A percentile compares a stretch with the other conserved stretches of the same genome.
Conservation (phyloP, 2,329 filamentous ascomycete species). For the Colletotrichum higginsianum region DNA sequence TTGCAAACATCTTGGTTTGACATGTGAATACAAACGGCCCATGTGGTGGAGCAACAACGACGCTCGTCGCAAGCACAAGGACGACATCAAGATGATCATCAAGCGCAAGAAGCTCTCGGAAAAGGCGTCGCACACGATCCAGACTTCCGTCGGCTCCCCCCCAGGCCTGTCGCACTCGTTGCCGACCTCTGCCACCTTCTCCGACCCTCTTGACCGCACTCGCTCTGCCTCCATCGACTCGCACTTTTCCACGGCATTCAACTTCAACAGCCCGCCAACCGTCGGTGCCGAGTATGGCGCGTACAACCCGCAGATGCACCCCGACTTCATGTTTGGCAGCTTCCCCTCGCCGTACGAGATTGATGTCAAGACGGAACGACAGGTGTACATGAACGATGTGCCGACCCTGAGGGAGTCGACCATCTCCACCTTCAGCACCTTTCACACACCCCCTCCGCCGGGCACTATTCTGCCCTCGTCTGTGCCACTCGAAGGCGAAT, state of each 20-base stretch:
- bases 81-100: constrained; percentile 96
- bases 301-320: constrained; percentile 75
- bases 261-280: constrained; percentile 75
- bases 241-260: constrained; percentile 80
- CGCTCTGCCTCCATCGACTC: constrained; percentile 86
- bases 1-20: constrained; percentile 82
- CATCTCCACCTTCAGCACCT: constrained; percentile 94
- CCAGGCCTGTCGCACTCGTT: constrained; percentile 86
- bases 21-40: constrained; percentile 96
- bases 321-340: constrained; percentile 70
- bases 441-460: constrained; percentile 81
- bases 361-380: constrained; percentile 94
- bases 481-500: constrained; percentile 75
- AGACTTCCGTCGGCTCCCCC: constrained; percentile 75
- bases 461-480: constrained; percentile 75
- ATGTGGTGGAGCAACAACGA: constrained; percentile 98
- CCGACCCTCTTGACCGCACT: constrained; percentile 80
- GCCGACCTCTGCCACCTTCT: constrained; percentile 85
- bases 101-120: constrained; percentile 96
- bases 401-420: constrained; percentile 89
- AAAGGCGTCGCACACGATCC: constrained; percentile 76
- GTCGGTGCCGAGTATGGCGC: constrained; percentile 68
- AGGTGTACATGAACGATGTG: constrained; percentile 93
- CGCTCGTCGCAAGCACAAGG: constrained; percentile 87
- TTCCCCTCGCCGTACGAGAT: constrained; percentile 87